Evolutionary conservation across 2,329 filamentous ascomycete species (phyloP).

Genomic region (Hypoxylon sp.): DNA sequence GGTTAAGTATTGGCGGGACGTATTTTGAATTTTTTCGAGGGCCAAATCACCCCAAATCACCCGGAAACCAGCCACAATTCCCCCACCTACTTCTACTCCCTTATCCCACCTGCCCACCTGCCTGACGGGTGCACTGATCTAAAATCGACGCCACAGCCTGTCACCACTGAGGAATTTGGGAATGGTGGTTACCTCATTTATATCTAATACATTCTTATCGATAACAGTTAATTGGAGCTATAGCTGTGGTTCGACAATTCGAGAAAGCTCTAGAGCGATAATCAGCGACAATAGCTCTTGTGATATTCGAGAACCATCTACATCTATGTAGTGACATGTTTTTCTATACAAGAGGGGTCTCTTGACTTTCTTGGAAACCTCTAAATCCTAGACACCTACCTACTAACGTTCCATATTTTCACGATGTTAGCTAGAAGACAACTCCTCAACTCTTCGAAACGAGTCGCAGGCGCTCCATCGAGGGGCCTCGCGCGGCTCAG

Average conservation of each 20-base stretch:
- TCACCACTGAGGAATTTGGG: neutral
- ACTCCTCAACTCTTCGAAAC: slow-evolving; percentile 52
- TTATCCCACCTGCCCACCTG: neutral
- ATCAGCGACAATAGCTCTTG: slow-evolving; percentile 29
- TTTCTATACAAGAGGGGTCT: slow-evolving; percentile 28
- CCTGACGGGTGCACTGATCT: neutral
- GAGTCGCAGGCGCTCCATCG: slow-evolving; percentile 49
- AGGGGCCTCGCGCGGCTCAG: slow-evolving; percentile 43
- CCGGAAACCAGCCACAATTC: slow-evolving; percentile 35
- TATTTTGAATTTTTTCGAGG: slow-evolving; percentile 47
- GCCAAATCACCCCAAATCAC: slow-evolving; percentile 35
- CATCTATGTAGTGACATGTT: slow-evolving; percentile 28
- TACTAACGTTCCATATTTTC: slow-evolving; percentile 10
- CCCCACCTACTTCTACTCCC: slow-evolving; percentile 11
- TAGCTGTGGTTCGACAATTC: slow-evolving; percentile 43
- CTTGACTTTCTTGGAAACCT: slow-evolving; percentile 17
- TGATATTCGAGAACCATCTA: slow-evolving; percentile 32
- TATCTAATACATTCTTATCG: slow-evolving; percentile 39
- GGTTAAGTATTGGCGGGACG: slow-evolving; percentile 44
- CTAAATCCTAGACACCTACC: slow-evolving; percentile 5
- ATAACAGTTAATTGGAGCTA: slow-evolving; percentile 39
- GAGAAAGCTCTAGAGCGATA: slow-evolving; percentile 49
- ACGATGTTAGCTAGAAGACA: slow-evolving; percentile 57
- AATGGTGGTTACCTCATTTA: slow-evolving; percentile 20
- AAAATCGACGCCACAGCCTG: slow-evolving; percentile 3